Base-by-base conservation (phyloP, 1,284 basidiomycete species). In the Cutaneotrichosporon arboriforme region DNA sequence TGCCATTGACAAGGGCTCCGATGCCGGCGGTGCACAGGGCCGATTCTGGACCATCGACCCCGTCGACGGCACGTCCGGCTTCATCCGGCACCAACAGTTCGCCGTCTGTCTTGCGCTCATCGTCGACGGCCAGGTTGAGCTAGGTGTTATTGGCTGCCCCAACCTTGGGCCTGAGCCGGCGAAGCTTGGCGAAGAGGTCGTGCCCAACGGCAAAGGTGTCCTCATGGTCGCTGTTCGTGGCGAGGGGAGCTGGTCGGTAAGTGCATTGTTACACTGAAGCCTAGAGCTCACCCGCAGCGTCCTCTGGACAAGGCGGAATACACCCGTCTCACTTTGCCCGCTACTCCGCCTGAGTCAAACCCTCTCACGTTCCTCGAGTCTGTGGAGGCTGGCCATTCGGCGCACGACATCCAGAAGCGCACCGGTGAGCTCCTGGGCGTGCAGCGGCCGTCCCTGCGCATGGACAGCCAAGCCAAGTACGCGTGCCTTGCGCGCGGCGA, bases 381-480 rank as follows among this genome's bases (percentile, higher is more conserved):
- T 1, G 89, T 94, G 43, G 96, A 99, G 73, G 84, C 90, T 3
- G 87, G 85, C 1, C 96, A 98, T 72, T 87, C 90, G 3, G 88
- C 91, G 21, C 88, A 94, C 60, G 81, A 81, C 18, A 87, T 90
- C 66, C 92, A 88, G 69, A 82, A 83, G 39, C 80, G 80, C 10
- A 87, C 96, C 41, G 84, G 88, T 0, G 72, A 81, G 48, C 66
- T 87, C 4, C 79, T 97, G 23, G 81, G 81, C 14, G 82, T 94
- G 55, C 80, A 31, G 68, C 80, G 17, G 81, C 88, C 39, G 79
- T 69, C 66, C 47, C 56, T 86, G n/a, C 81, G 90, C 23, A 97
- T 98, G 91, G 96, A 98, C 73, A 91, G 88, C 70, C 94, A 97
- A 75, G 92, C 92, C 8, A 98, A 98, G 77, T 98, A 98, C 67